Percentiles rank a stretch among this genome's conserved stretches.
Evolutionary conservation across 179 eudicot species (phyloP).

Genomic region (Spinacia oleracea): DNA sequence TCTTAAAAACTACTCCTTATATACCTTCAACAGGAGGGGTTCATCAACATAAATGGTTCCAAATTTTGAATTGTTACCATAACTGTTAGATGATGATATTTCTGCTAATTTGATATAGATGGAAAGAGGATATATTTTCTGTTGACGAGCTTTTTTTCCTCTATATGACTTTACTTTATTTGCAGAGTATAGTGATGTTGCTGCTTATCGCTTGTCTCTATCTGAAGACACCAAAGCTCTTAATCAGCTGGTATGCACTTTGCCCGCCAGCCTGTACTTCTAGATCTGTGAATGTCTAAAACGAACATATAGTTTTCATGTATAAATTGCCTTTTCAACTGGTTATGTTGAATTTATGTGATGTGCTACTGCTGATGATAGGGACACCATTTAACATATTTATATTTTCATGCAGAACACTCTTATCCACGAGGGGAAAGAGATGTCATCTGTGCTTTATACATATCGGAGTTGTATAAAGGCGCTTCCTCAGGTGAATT

Average conservation of each 20-base stretch:
- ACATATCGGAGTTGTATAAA: constrained; percentile 96
- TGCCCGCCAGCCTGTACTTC: constrained; percentile 1
- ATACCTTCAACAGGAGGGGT: background rate
- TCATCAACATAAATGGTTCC: background rate
- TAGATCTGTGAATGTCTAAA: background rate
- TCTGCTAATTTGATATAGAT: background rate
- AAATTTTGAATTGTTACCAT: background rate
- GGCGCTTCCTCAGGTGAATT: constrained; percentile 95
- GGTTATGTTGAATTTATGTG: background rate
- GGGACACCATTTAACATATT: constrained; percentile 7
- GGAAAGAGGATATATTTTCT: background rate
- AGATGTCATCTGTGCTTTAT: constrained; percentile 90
- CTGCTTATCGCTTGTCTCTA: constrained; percentile 91
- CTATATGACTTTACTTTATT: background rate
- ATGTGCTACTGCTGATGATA: background rate
- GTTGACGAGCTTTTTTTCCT: background rate
- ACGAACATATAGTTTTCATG: background rate
- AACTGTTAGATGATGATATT: background rate
- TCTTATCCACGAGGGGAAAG: constrained; percentile 89
- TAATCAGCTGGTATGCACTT: constrained; percentile 75
- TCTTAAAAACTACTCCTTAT: background rate
- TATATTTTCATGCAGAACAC: constrained; percentile 51
- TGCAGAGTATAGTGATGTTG: constrained; percentile 91
- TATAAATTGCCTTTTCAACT: background rate
- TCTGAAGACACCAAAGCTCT: constrained; percentile 98